Percentiles rank a stretch among this genome's conserved stretches.
Conservation (phyloP, 306 rosid genomes). For the Rosa multiflora region DNA sequence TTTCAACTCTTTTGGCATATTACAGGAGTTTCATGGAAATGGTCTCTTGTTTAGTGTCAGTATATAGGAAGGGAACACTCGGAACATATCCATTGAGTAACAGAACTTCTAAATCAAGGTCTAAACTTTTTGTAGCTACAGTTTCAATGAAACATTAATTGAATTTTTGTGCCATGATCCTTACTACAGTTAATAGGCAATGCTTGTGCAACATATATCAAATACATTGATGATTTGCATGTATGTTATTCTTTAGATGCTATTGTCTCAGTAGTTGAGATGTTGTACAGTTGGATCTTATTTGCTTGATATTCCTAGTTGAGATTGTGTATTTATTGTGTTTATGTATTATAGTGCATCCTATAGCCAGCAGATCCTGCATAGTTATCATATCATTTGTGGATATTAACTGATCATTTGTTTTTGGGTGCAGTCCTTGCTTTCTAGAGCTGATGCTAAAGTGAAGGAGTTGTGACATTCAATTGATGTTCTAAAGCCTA, state of each 20-base stretch:
- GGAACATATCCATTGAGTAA: neutral
- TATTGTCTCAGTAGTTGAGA: neutral
- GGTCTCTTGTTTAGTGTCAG: neutral
- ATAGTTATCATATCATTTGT: neutral
- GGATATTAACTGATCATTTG: conserved; percentile 25
- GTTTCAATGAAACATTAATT: neutral
- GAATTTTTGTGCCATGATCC: neutral
- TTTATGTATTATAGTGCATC: neutral
- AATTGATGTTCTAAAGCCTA: conserved; percentile 60
- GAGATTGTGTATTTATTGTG: neutral
- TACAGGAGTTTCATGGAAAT: neutral
- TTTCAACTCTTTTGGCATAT: neutral
- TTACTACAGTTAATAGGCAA: neutral
- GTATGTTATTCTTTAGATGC: neutral
- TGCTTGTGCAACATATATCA: neutral
- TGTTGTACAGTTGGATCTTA: neutral
- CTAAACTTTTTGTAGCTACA: neutral
- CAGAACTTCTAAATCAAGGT: neutral
- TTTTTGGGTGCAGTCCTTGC: conserved; percentile 59
- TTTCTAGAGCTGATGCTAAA: conserved; percentile 59
- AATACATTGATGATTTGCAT: neutral
- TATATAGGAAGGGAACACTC: neutral
- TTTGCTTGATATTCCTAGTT: neutral
- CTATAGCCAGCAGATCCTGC: neutral
- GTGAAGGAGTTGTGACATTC: conserved; percentile 66